Conservation (phyloP, 805 yeast species). For the Hanseniaspora clermontiae region DNA sequence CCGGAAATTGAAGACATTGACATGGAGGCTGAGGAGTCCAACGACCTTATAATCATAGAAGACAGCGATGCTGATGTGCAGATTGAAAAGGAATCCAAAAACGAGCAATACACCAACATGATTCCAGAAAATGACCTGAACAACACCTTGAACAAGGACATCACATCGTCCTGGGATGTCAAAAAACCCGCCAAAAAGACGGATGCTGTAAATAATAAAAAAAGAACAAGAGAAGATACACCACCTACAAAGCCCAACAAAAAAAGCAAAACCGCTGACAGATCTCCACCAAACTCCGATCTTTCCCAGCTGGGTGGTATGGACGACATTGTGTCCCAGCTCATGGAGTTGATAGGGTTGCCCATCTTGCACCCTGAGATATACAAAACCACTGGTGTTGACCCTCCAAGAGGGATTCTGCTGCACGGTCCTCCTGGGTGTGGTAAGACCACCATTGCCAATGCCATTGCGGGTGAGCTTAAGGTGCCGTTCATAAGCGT, state of each 20-base stretch:
- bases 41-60: slow-evolving; percentile 19
- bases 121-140: slow-evolving; percentile 49
- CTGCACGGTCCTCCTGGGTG: slow-evolving; percentile 99
- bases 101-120: slow-evolving; percentile 30
- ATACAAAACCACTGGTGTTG: slow-evolving; percentile 74
- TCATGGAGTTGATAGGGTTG: slow-evolving; percentile 81
- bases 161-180: slow-evolving; percentile 53
- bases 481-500: slow-evolving; percentile 84
- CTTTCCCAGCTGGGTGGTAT: slow-evolving; percentile 79
- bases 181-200: slow-evolving; percentile 18
- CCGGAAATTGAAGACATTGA: slow-evolving; percentile 22
- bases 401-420: slow-evolving; percentile 86
- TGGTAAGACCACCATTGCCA: slow-evolving; percentile 93
- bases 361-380: slow-evolving; percentile 93
- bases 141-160: slow-evolving; percentile 64
- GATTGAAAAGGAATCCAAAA: slow-evolving; percentile 22
- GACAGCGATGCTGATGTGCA: slow-evolving; percentile 1
- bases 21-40: slow-evolving; percentile 28
- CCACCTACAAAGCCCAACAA: slow-evolving; percentile 25
- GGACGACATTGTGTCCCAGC: slow-evolving; percentile 68
- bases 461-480: slow-evolving; percentile 88
- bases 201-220: slow-evolving; percentile 18
- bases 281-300: slow-evolving; percentile 57
- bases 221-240: slow-evolving; percentile 40
- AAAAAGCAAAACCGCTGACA: slow-evolving; percentile 39